Conservation (phyloP, 1,284 basidiomycete genomes). For the Leccinum huronense region DNA sequence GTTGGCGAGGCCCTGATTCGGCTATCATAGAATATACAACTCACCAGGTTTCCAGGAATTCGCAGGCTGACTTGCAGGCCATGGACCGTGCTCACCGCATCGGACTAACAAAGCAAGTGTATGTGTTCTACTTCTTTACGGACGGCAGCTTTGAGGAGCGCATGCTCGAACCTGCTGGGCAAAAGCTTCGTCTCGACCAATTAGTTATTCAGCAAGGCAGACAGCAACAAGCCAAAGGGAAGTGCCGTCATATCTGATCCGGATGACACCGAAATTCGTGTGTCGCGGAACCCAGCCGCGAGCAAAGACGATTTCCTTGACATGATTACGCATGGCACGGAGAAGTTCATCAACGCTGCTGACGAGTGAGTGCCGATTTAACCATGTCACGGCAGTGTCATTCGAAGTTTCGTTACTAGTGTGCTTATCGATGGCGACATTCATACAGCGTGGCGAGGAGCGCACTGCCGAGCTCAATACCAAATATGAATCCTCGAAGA, state of each 20-base stretch:
- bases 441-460: slow-evolving; percentile 86
- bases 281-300: slow-evolving; percentile 51
- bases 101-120: slow-evolving; percentile 98
- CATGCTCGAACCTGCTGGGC: slow-evolving; percentile 94
- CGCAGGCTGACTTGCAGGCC: slow-evolving; percentile 97
- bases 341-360: slow-evolving; percentile 87
- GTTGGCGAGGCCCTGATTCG: slow-evolving; percentile 60
- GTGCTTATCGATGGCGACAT: slow-evolving; percentile 90
- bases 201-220: slow-evolving; percentile 97
- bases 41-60: slow-evolving; percentile 63
- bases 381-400: background rate
- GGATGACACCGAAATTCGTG: background rate
- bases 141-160: slow-evolving; percentile 97
- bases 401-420: slow-evolving; percentile 38
- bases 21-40: background rate
- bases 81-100: slow-evolving; percentile 99
- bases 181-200: slow-evolving; percentile 95
- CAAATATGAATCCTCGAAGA: slow-evolving; percentile 93
- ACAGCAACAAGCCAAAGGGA: slow-evolving; percentile 66
- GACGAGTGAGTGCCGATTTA: slow-evolving; percentile 50
- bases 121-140: slow-evolving; percentile 97
- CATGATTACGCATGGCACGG: slow-evolving; percentile 98
- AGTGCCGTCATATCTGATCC: slow-evolving; percentile 12
- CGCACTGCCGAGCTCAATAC: slow-evolving; percentile 86
- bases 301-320: slow-evolving; percentile 97